Evolutionary conservation across 345 rosid genomes (phyloP).

Genomic region (Arabis alpina): DNA sequence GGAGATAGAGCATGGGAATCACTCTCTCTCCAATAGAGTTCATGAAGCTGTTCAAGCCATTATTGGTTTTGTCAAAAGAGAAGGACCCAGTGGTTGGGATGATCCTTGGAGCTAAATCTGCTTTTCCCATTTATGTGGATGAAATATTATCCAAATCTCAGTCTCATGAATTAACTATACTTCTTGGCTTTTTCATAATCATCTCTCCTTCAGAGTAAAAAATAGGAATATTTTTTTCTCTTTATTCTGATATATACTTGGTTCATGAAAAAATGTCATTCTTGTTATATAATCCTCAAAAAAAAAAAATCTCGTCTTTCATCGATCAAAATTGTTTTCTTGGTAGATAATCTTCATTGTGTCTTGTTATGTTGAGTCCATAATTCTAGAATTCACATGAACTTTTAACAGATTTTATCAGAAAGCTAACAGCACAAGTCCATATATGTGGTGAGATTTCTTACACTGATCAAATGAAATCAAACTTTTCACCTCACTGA

Average conservation of each 20-base stretch:
- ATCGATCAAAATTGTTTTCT: background rate
- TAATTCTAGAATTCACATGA: background rate
- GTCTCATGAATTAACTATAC: conserved; percentile 10
- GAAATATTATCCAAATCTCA: conserved; percentile 6
- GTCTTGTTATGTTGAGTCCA: background rate
- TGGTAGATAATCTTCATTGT: background rate
- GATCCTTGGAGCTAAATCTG: conserved; percentile 84
- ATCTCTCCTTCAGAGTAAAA: conserved; percentile 8
- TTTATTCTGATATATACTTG: conserved; percentile 2
- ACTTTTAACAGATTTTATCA: background rate
- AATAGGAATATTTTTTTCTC: background rate
- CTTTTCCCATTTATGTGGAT: background rate
- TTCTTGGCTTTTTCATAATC: conserved; percentile 15
- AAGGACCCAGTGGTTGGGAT: conserved; percentile 96
- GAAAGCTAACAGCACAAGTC: background rate
- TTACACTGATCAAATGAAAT: background rate
- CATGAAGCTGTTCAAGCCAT: conserved; percentile 80
- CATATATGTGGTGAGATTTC: background rate
- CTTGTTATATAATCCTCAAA: conserved; percentile 25
- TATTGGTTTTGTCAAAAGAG: conserved; percentile 73
- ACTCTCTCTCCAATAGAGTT: conserved; percentile 85
- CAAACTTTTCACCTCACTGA: background rate
- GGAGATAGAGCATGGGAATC: conserved; percentile 88
- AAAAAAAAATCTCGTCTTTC: conserved; percentile 9
- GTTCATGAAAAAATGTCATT: background rate